phyloP scores from a whole-genome alignment of 2,329 filamentous ascomycete species.

The Lanzia echinophila region DNA sequence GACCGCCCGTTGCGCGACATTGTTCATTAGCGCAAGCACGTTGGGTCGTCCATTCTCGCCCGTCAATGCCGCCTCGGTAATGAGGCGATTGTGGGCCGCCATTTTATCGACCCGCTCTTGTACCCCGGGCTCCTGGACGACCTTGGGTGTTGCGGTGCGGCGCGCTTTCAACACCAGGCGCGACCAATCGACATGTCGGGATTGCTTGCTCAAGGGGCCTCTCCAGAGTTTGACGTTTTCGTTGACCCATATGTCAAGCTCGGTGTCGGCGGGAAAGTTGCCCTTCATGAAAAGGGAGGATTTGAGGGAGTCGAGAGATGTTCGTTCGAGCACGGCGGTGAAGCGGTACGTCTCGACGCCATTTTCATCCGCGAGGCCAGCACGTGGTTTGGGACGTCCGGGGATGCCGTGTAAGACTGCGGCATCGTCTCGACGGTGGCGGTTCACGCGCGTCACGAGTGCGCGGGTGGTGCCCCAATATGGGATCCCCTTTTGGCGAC shows the following conservation, averaged over 20 bases:
- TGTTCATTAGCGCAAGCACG: too few species aligned
- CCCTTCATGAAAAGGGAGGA: constrained; percentile 9
- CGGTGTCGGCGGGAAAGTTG: constrained; percentile 11
- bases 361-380: not conserved
- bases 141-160: not conserved
- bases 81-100: too few species aligned
- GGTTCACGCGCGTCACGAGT: constrained; percentile 1
- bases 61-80: too few species aligned
- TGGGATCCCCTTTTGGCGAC: not conserved
- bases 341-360: constrained; percentile 13
- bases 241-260: constrained; percentile 12
- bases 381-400: not conserved
- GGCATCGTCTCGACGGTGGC: not conserved
- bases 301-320: constrained; percentile 11
- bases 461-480: constrained; percentile 2
- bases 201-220: not conserved
- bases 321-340: constrained; percentile 2
- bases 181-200: not conserved
- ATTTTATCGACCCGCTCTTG: not conserved
- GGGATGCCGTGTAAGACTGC: not conserved
- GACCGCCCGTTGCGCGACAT: too few species aligned
- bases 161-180: not conserved
- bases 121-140: not conserved
- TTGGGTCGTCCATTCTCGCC: too few species aligned
- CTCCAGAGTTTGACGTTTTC: not conserved